Evolutionary conservation across 1,139 yeast species (phyloP).

Genomic region (Sugiyamaella sp.): DNA sequence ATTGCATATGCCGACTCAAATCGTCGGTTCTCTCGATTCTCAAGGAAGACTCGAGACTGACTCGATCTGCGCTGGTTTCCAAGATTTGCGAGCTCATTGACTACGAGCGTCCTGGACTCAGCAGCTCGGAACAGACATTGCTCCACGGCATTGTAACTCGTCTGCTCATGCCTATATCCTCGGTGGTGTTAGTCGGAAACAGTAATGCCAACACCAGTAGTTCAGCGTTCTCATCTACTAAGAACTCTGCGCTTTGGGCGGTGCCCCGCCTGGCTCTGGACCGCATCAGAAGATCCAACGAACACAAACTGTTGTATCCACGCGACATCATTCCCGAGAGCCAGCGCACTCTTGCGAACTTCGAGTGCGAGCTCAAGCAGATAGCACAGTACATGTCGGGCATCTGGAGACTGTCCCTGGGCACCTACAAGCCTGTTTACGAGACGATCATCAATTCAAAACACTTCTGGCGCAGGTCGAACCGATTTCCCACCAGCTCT

Average conservation of each 20-base stretch:
- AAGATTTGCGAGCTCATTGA: constrained; percentile 25
- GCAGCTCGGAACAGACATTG: constrained; percentile 25
- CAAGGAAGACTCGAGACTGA: constrained; percentile 19
- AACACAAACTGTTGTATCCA: constrained; percentile 23
- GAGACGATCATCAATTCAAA: constrained; percentile 26
- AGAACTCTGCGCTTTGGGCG: constrained; percentile 21
- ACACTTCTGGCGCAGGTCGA: constrained; percentile 23
- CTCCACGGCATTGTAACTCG: constrained; percentile 28
- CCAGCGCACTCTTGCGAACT: constrained; percentile 23
- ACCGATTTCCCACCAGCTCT: background rate
- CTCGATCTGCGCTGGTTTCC: constrained; percentile 23
- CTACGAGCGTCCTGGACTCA: constrained; percentile 31
- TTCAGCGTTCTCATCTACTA: constrained; percentile 3
- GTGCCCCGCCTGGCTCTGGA: constrained; percentile 31
- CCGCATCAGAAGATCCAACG: constrained; percentile 30
- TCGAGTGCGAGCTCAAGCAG: constrained; percentile 27
- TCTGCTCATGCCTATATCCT: constrained; percentile 18
- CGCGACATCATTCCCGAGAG: constrained; percentile 10
- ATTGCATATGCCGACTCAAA: constrained; percentile 29
- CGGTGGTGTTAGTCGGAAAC: constrained; percentile 6
- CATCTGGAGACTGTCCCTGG: constrained; percentile 31
- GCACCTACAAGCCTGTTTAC: constrained; percentile 33
- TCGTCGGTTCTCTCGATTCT: constrained; percentile 25
- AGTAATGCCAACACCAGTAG: background rate
- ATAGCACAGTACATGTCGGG: constrained; percentile 27